phyloP scores from a whole-genome alignment of 1,284 basidiomycete genomes.

The Inonotus hispidus region DNA sequence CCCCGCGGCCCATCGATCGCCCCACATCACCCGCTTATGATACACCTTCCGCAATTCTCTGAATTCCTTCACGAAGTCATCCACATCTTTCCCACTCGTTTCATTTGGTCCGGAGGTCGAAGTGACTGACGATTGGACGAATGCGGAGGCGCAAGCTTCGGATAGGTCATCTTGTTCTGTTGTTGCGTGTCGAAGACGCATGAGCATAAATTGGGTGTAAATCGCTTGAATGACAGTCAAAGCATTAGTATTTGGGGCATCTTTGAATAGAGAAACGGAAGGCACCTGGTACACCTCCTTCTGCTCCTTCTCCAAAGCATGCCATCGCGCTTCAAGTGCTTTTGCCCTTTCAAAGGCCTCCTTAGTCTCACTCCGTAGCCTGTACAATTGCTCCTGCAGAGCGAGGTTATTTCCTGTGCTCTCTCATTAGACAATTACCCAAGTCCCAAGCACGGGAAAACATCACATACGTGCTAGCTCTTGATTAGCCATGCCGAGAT shows the following conservation, averaged over 20 bases:
- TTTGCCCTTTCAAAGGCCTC: slow-evolving; percentile 83
- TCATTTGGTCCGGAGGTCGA: slow-evolving; percentile 32
- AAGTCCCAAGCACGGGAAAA: not conserved
- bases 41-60: slow-evolving; percentile 81
- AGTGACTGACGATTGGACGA: slow-evolving; percentile 56
- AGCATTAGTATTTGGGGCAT: slow-evolving; percentile 2
- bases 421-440: not conserved
- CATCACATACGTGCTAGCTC: slow-evolving; percentile 68
- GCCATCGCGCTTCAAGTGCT: slow-evolving; percentile 74
- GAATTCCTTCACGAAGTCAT: slow-evolving; percentile 85
- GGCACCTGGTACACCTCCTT: slow-evolving; percentile 80
- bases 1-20: slow-evolving; percentile 77
- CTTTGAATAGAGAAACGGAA: slow-evolving; percentile 10
- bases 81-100: slow-evolving; percentile 55
- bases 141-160: slow-evolving; percentile 74
- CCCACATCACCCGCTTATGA: slow-evolving; percentile 87
- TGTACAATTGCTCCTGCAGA: slow-evolving; percentile 68
- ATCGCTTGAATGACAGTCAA: slow-evolving; percentile 47
- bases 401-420: slow-evolving; percentile 65
- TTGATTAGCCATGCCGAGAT: slow-evolving; percentile 78
- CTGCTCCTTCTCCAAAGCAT: slow-evolving; percentile 81
- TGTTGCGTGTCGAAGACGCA: slow-evolving; percentile 80
- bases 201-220: slow-evolving; percentile 81
- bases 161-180: slow-evolving; percentile 86
- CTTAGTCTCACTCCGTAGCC: slow-evolving; percentile 72